A percentile compares a stretch with the other conserved stretches of the same genome.
Conservation (phyloP, 768 basidiomycete genomes). For the Gautieria morchelliformis region DNA sequence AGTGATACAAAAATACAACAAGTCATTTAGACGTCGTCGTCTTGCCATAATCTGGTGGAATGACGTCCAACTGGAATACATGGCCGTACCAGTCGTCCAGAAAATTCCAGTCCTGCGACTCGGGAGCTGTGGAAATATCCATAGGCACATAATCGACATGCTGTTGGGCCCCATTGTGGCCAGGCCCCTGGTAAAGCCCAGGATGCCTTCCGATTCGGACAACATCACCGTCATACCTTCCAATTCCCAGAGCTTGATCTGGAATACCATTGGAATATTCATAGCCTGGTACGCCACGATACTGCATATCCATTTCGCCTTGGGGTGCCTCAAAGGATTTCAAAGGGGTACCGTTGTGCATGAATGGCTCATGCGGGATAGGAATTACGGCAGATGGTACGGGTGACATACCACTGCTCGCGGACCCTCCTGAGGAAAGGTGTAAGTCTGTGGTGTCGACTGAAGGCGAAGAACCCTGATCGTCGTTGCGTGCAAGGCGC, state of each 20-base stretch:
- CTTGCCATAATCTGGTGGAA: constrained; percentile 6
- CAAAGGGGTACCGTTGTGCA: background rate
- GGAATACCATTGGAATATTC: background rate
- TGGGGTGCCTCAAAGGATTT: background rate
- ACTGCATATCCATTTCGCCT: background rate
- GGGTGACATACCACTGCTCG: constrained; percentile 5
- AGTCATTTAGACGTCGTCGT: background rate
- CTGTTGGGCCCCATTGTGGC: background rate
- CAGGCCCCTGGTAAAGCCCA: background rate
- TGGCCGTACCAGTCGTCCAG: constrained; percentile 10
- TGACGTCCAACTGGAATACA: constrained; percentile 6
- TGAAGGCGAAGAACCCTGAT: background rate
- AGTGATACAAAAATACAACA: background rate
- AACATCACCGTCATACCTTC: background rate
- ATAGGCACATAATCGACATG: constrained; percentile 1
- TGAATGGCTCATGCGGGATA: background rate
- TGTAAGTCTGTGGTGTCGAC: background rate
- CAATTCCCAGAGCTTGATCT: background rate
- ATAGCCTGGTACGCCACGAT: constrained; percentile 1
- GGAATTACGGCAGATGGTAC: background rate
- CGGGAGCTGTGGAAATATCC: background rate
- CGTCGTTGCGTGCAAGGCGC: background rate
- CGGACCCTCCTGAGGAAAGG: constrained; percentile 3
- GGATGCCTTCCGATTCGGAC: background rate
- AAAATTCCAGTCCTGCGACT: constrained; percentile 5